Conservation (phyloP, 768 basidiomycete genomes). For the Chalciporus sphaerocephalus region DNA sequence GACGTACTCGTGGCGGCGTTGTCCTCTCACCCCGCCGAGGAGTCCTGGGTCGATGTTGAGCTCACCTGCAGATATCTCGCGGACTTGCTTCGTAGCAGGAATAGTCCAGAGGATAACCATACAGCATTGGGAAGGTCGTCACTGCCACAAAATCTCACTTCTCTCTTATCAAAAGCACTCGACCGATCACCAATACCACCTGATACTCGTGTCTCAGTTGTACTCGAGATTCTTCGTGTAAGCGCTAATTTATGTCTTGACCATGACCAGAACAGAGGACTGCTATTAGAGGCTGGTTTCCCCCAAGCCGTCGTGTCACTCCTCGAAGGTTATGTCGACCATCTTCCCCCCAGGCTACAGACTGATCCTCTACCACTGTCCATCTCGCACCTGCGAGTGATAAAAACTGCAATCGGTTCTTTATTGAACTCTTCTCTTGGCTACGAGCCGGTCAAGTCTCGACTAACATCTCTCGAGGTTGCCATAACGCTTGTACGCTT, state of each 20-base stretch:
- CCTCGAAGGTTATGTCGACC: slow-evolving; percentile 58
- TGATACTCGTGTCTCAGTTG: slow-evolving; percentile 43
- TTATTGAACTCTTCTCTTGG: slow-evolving; percentile 74
- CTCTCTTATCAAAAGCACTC: slow-evolving; percentile 55
- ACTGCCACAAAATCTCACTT: slow-evolving; percentile 61
- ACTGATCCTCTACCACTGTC: slow-evolving; percentile 49
- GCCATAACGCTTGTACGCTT: slow-evolving; percentile 65
- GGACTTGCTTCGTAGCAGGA: slow-evolving; percentile 55
- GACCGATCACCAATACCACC: slow-evolving; percentile 45
- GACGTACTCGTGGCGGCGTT: slow-evolving; percentile 33
- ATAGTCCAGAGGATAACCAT: slow-evolving; percentile 66
- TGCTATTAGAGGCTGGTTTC: slow-evolving; percentile 65
- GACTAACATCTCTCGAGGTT: slow-evolving; percentile 65
- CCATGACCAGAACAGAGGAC: slow-evolving; percentile 73
- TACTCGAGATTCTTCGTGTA: slow-evolving; percentile 70
- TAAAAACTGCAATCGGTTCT: slow-evolving; percentile 75
- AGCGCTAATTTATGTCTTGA: slow-evolving; percentile 84
- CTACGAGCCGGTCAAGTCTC: slow-evolving; percentile 67
- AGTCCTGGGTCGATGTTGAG: slow-evolving; percentile 51
- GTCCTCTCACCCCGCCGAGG: slow-evolving; percentile 27
- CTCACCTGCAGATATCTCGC: slow-evolving; percentile 53
- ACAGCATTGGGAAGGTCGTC: slow-evolving; percentile 59
- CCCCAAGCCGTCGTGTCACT: slow-evolving; percentile 64
- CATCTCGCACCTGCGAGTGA: slow-evolving; percentile 61
- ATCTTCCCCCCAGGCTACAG: slow-evolving; percentile 36